Evolutionary conservation across 2,329 filamentous ascomycete genomes (phyloP), one percentile per base, ranked within the genome.

Genomic region (Cercospora sp.): DNA sequence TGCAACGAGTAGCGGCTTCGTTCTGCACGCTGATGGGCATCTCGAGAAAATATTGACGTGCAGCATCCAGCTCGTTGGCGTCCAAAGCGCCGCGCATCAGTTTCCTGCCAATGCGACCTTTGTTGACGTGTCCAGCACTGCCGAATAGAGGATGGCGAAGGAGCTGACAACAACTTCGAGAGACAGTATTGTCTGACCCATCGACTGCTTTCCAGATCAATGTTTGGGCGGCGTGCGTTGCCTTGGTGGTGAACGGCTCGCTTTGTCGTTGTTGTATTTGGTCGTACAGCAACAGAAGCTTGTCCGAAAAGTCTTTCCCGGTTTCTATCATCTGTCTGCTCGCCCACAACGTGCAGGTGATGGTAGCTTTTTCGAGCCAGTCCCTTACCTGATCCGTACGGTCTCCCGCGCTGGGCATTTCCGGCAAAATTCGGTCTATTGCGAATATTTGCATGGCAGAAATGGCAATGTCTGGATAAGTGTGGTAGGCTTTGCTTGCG

Each of bases 151-250:
- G 77, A 74, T 93, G 89, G 12, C 91, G 81, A 0, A 91, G 89
- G 18, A 93, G 76, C 7, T 79, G 83, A 73, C 92, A 96, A 93
- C 92, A 97, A 30, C 39, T 26, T 12, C 69, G 26, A 9, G 64
- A 66, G 10, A 45, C 28, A 20, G 36, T 23, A 9, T 45, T 59
- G n/a, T 64, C 48, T 5, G 66, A 23, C 9, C 51, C 57, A 5
- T 60, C 66, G 8, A 68, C 68, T 3, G 65, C 86, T 79, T 93
- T 95, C 93, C 93, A 97, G 3, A 97, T 80, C 3, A 97, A 78
- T 36, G 87, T 90, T 72, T 92, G 90, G 6, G 87, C 86, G 36
- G 90, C 89, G 69, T 88, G 87, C 12, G 91, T 87, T 5, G 88
- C 88, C 69, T 87, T 84, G 4, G 86, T 79, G 23, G 85, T 82